These are phyloP conservation scores for Cladorrhinum sp. DNA, from an alignment of 2,329 filamentous ascomycete species.

Conservation along the genomic window DNA sequence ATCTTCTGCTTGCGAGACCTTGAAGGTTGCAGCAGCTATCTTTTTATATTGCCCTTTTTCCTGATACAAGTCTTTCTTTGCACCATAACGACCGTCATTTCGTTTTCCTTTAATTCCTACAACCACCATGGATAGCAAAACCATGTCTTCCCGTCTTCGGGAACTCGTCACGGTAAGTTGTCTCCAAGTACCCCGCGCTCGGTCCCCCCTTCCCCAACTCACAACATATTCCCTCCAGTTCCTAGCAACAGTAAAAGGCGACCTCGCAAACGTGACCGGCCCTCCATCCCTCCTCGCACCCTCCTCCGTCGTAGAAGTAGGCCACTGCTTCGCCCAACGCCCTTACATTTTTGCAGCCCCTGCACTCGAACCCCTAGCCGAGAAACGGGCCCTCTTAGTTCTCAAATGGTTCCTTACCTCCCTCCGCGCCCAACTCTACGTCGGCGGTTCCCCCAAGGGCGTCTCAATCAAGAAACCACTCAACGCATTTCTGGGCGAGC, in stretches of 20 bases:
- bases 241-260: conserved; percentile 42
- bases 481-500: conserved; percentile 51
- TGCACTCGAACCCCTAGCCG: conserved; percentile 41
- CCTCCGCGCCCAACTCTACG: conserved; percentile 46
- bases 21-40: not conserved
- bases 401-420: conserved; percentile 47
- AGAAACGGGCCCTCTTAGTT: conserved; percentile 44
- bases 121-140: conserved; percentile 25
- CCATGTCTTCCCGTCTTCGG: conserved; percentile 30
- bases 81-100: not conserved
- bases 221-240: conserved; percentile 26
- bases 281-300: conserved; percentile 48
- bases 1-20: not conserved
- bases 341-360: conserved; percentile 47
- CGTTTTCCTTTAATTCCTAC: not conserved
- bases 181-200: not conserved
- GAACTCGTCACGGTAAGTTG: conserved; percentile 34
- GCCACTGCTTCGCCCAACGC: conserved; percentile 49
- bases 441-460: conserved; percentile 40
- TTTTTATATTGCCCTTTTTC: not conserved
- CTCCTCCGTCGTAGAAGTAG: conserved; percentile 50
- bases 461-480: conserved; percentile 52
- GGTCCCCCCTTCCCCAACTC: not conserved
- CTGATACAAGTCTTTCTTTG: not conserved
- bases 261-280: conserved; percentile 51